These are phyloP conservation scores for Hamigera avellanea DNA, from an alignment of 495 filamentous ascomycete genomes.

Conservation along the genomic window DNA sequence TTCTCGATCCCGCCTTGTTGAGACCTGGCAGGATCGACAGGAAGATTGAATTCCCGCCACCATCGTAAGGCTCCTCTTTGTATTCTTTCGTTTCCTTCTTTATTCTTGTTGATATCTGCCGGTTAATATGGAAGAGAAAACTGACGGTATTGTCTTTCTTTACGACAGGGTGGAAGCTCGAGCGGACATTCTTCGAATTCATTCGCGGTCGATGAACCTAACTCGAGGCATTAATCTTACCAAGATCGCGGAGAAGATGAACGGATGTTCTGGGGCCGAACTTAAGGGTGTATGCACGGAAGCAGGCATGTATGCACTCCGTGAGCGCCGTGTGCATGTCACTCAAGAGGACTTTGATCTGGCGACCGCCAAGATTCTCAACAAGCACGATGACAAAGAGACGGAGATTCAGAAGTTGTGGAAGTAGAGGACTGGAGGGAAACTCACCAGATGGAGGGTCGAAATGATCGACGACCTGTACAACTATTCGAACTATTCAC, in stretches of 20 bases:
- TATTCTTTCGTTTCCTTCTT: not conserved
- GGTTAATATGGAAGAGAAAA: not conserved
- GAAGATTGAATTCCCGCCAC: constrained; percentile 98
- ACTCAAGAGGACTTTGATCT: constrained; percentile 99
- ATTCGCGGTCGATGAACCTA: constrained; percentile 95
- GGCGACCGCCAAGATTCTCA: constrained; percentile 97
- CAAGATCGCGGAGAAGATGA: constrained; percentile 99
- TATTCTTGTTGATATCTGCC: constrained; percentile 2
- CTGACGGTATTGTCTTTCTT: constrained; percentile 3
- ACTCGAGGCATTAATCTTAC: constrained; percentile 94
- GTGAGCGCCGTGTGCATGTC: constrained; percentile 91
- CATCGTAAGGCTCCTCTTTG: constrained; percentile 44
- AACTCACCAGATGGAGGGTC: too few species aligned
- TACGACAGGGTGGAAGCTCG: constrained; percentile 67
- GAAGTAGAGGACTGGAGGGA: constrained; percentile 53
- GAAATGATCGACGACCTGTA: constrained; percentile 12
- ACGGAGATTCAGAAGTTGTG: constrained; percentile 80
- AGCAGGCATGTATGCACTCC: constrained; percentile 93
- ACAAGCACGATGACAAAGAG: constrained; percentile 99
- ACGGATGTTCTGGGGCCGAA: constrained; percentile 93
- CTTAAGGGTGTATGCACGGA: constrained; percentile 96
- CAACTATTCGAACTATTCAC: constrained; percentile 1
- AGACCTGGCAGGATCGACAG: constrained; percentile 94
- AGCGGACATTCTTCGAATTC: constrained; percentile 95
- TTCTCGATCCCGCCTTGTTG: constrained; percentile 87